Base-by-base conservation (phyloP, 2,329 filamentous ascomycete genomes). In the Phyllosticta citribraziliensis region DNA sequence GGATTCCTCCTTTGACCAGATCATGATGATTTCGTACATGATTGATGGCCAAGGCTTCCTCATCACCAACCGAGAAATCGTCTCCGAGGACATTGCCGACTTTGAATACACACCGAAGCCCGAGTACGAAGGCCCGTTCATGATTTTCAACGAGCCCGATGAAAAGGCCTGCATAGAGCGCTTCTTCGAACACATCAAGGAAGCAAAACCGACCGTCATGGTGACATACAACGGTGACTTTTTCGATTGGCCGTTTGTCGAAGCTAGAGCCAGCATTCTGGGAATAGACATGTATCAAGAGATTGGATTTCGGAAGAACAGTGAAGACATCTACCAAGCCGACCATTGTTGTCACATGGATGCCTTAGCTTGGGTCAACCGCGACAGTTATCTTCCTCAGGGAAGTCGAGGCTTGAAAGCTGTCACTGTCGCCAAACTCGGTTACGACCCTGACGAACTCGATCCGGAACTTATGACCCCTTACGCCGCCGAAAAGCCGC, bases 11-110 rank as follows among this genome's bases (percentile, higher is more conserved):
- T 87, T 96, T 65, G 94, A 99, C 76, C 93, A 96, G 73, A 88
- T 99, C 70, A 99, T 99, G 92, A 99, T 99, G 94, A 93, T 99
- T 73, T 99, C 95, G 33, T 99, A 99, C 79, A 99, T 99, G 95
- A 97, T 99, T 69, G 94, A 99, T 68, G 95, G 94, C 0, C 92
- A 96, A 75, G 94, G 94, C 4, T 99, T 97, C 68, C 80, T 99
- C 40, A 97, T 99, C 74, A 99, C 94, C 5, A 99, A 99, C 72
- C 86, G 95, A 69, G 92, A 97, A 72, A 96, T 99, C 63, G 91
- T 99, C 10, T 96, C 93, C 0, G 93, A 99, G 74, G 92, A 99
- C 70, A 99, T 99, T 72, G 82, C 87, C 62, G 94, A 99, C 72
- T 99, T 99, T 70, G 95, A 99, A 70, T 99, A 99, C 73, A 99